These are phyloP conservation scores for Ceratonia siliqua DNA, from an alignment of 306 rosid species.

Conservation along the genomic window DNA sequence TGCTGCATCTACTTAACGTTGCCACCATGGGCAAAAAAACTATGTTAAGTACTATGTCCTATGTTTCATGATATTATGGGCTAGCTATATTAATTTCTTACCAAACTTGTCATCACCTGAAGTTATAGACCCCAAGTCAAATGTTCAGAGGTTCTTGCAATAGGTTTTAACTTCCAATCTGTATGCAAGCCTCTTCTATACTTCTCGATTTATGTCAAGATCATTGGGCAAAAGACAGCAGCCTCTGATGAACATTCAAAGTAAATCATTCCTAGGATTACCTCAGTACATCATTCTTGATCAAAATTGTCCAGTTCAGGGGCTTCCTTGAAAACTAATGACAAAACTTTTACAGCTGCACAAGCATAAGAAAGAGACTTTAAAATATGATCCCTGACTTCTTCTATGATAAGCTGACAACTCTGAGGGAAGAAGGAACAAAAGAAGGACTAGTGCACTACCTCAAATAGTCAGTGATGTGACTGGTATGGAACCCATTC, in stretches of 20 bases:
- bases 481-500: conserved; percentile 22
- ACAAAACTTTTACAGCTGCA: conserved; percentile 20
- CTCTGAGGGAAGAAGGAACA: not conserved
- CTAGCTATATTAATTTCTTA: conserved; percentile 1
- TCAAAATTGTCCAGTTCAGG: not conserved
- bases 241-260: conserved; percentile 8
- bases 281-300: not conserved
- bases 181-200: conserved; percentile 1
- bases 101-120: conserved; percentile 16
- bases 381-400: not conserved
- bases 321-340: not conserved
- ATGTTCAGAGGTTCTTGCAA: not conserved
- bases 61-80: conserved; percentile 3
- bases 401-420: not conserved
- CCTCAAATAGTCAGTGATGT: conserved; percentile 16
- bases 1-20: not conserved
- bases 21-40: not conserved
- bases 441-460: conserved; percentile 9
- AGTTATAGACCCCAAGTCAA: conserved; percentile 23
- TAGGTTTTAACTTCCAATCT: conserved; percentile 14
- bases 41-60: not conserved
- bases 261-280: not conserved
- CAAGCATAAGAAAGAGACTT: conserved; percentile 12
- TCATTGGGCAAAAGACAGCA: not conserved
- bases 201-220: conserved; percentile 10